phyloP scores from a whole-genome alignment of 2,329 filamentous ascomycete genomes.

The Curvularia hawaiiensis region DNA sequence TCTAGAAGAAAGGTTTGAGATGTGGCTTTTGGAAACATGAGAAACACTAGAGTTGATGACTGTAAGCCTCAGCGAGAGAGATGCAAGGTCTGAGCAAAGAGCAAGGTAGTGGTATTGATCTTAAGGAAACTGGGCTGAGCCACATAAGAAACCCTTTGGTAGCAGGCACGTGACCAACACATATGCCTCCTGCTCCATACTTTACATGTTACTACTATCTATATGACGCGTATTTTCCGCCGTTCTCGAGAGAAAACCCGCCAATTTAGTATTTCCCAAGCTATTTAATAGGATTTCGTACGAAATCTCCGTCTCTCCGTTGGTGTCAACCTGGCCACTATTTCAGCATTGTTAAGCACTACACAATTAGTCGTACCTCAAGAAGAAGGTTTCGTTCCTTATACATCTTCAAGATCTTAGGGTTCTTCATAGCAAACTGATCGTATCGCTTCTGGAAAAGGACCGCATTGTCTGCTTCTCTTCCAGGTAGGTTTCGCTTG shows the following conservation, averaged over 20 bases:
- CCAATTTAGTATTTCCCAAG: neutral
- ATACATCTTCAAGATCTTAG: constrained; percentile 1
- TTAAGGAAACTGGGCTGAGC: neutral
- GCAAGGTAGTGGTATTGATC: neutral
- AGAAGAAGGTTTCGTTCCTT: constrained; percentile 19
- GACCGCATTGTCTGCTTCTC: constrained; percentile 5
- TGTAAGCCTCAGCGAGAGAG: neutral
- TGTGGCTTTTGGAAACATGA: constrained; percentile 9
- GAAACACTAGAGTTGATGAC: neutral
- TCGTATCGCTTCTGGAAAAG: constrained; percentile 2
- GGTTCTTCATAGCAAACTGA: constrained; percentile 2
- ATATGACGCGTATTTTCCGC: neutral
- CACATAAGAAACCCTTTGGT: neutral
- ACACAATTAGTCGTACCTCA: constrained; percentile 2
- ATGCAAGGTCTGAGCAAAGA: neutral
- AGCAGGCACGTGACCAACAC: neutral
- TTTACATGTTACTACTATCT: neutral
- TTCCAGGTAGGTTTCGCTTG: constrained; percentile 11
- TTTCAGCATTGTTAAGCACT: neutral
- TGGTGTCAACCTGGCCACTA: constrained; percentile 5
- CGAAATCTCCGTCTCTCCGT: constrained; percentile 6
- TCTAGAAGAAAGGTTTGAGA: constrained; percentile 12
- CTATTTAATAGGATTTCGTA: constrained; percentile 3
- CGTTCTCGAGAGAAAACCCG: neutral
- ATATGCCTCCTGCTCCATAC: neutral